Evolutionary conservation across 371 early-diverging fungal species (phyloP), one percentile per base, ranked within the genome.

Genomic region (Mortierella sp.): DNA sequence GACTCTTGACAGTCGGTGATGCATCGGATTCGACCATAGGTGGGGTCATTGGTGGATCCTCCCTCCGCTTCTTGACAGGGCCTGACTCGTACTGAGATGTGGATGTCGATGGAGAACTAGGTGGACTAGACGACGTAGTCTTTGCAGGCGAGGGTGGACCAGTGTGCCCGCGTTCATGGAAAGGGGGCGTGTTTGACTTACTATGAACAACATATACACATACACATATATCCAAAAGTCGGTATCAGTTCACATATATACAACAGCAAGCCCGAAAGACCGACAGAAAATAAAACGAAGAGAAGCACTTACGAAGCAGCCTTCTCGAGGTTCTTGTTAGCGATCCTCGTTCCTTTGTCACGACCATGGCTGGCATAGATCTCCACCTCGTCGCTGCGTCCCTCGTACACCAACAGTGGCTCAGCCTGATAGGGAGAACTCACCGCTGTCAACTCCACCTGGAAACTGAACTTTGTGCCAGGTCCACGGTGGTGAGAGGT

Each of bases 401-500:
- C 72, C n/a, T 65, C 60, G 39, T 72, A 72, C 4, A 65, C 60
- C 19, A 72, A 53, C 1, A 26, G 6, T 14, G 62, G 58, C 30
- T 59, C 72, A 24, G 59, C 31, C 17, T 60, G 64, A 43, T 64
- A 52, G 15, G 31, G 63, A 37, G 43, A 34, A 34, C 37, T 44
- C 72, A 72, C 61, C 44, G 56, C 53, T 8, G 61, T 41, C 31
- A 72, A 43, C 44, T 72, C 61, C 21, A 72, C 59, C 27, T 72
- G 42, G 50, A 72, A 72, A 31, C 72, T 72, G 51, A 72, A 72
- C 58, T 72, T 72, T 14, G 72, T 72, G n/a, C 72, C 72, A 1
- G 72, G 72, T 15, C 72, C 72, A 48, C 72, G 72, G 34, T 72
- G 72, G 28, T 72, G 72, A 4, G 72, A 72, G 30, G 72, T 72